These are phyloP conservation scores for Scedosporium dehoogii DNA, from an alignment of 2,329 filamentous ascomycete species.

Conservation along the genomic window DNA sequence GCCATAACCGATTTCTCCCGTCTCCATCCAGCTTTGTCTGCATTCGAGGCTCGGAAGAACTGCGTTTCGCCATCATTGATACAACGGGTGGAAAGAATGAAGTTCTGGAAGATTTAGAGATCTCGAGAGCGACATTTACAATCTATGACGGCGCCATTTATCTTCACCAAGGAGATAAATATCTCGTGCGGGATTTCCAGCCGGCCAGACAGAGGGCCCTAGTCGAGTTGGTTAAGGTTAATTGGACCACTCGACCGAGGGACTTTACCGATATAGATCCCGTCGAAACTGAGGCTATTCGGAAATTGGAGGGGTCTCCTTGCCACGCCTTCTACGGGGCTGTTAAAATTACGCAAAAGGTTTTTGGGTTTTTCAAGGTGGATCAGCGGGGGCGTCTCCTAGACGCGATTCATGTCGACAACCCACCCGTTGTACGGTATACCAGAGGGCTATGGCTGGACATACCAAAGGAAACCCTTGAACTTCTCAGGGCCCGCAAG, in stretches of 20 bases:
- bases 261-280: constrained; percentile 94
- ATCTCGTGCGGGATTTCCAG: constrained; percentile 81
- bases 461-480: constrained; percentile 67
- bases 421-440: constrained; percentile 76
- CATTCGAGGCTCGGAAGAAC: constrained; percentile 79
- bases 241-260: constrained; percentile 89
- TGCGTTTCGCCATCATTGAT: constrained; percentile 91
- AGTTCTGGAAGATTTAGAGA: constrained; percentile 92
- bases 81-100: constrained; percentile 71
- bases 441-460: constrained; percentile 95
- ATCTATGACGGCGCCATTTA: constrained; percentile 97
- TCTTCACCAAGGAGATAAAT: constrained; percentile 88
- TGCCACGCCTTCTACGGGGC: constrained; percentile 74
- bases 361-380: constrained; percentile 97
- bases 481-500: constrained; percentile 62
- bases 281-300: constrained; percentile 80
- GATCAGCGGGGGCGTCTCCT: constrained; percentile 76
- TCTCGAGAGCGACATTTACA: constrained; percentile 87
- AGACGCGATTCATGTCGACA: constrained; percentile 87
- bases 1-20: constrained; percentile 78
- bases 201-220: constrained; percentile 73
- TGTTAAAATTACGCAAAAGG: constrained; percentile 77
- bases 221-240: constrained; percentile 80
- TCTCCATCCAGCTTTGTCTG: constrained; percentile 73
- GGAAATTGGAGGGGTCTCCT: constrained; percentile 51